Base-by-base conservation (phyloP, 129 eudicot genomes). In the Saussurea involucrata region DNA sequence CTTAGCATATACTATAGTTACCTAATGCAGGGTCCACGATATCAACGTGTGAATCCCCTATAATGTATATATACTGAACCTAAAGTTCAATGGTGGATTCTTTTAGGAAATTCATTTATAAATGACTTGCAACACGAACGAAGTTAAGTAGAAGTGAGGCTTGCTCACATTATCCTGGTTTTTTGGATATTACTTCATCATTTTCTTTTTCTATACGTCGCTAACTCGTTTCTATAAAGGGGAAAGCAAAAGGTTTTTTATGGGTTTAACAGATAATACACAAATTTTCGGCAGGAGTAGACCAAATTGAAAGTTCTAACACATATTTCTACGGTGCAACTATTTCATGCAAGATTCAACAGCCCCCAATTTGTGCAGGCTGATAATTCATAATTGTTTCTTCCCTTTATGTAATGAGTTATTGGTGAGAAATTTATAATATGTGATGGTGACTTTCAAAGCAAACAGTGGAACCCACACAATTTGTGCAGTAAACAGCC, bases 361-460 rank as follows among this genome's bases (percentile, higher is more conserved):
- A 13, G 17, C 64, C 63, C 73, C 10, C 53, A 80, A 72, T 27
- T 72, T 79, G 25, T 32, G 44, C 29, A 6, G 68, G 22, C 34
- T 24, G 32, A 32, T 33, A 37, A 37, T 37, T 49, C 17, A 40
- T 36, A n/a, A 24, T 18, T 33, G 49, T 6, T 12, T 68, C 24
- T 18, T 17, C 13, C 73, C 46, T 22, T 18, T 12, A 36, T 33
- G 37, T 34, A 40, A 37, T 69, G 21, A 49, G 12, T 36, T 40
- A 40, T 40, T 40, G 10, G 76, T 55, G 33, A 34, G 22, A 60
- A 15, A 74, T n/a, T 11, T 34, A 60, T 5, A 3, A 58, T 24
- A 60, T 74, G 22, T 60, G 78, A 63, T 74, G 78, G 8, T 61
- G 78, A 74, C 75, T 25, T 72, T 49, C 13, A 46, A 72, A 13